phyloP scores from a whole-genome alignment of 2,329 filamentous ascomycete genomes.

The Elsinoe perseae region DNA sequence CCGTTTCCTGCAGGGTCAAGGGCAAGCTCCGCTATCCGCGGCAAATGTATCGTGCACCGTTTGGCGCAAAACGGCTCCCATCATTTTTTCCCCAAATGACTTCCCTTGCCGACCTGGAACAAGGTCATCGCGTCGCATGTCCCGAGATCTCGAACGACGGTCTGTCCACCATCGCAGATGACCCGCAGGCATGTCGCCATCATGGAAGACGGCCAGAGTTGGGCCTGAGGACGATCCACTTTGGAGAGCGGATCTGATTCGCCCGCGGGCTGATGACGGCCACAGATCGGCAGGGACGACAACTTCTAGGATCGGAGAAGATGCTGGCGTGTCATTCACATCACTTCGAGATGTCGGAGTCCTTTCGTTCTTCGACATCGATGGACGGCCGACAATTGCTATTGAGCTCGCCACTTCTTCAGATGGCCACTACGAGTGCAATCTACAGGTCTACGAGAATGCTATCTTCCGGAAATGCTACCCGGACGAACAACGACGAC shows the following conservation, averaged over 20 bases:
- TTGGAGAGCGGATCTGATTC: constrained; percentile 8
- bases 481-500: constrained; percentile 3
- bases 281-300: background rate
- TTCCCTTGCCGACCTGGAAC: background rate
- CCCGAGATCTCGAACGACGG: background rate
- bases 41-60: background rate
- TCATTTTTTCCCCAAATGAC: background rate
- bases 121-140: background rate
- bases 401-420: background rate
- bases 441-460: constrained; percentile 1
- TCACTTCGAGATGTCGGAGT: constrained; percentile 3
- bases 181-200: background rate
- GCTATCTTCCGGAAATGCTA: constrained; percentile 12
- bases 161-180: background rate
- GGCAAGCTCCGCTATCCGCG: background rate
- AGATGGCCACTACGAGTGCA: background rate
- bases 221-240: constrained; percentile 12
- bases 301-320: background rate
- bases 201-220: constrained; percentile 8
- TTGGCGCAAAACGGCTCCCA: background rate
- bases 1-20: constrained; percentile 10
- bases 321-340: background rate
- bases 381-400: constrained; percentile 2
- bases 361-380: background rate
- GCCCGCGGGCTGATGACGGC: background rate